These are phyloP conservation scores for Solanum lignicaule DNA, from an alignment of 257 asterid species.

Conservation along the genomic window DNA sequence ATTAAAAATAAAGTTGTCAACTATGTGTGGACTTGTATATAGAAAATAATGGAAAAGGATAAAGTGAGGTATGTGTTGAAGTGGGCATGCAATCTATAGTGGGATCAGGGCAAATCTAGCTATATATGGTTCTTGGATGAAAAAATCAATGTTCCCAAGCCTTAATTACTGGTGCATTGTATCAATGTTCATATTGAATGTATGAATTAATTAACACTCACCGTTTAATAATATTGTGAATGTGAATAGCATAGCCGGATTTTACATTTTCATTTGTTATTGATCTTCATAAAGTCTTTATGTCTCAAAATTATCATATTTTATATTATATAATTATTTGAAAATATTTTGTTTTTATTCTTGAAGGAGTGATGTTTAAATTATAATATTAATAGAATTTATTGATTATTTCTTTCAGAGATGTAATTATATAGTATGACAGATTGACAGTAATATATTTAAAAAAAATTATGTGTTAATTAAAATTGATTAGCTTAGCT, in stretches of 20 bases:
- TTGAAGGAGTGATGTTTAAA: not conserved
- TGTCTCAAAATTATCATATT: too few relatives aligned
- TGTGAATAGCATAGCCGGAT: too few relatives aligned
- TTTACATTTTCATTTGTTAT: not conserved
- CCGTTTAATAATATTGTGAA: too few relatives aligned
- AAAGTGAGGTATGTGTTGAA: not conserved
- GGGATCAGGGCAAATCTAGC: not conserved
- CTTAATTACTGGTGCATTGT: not conserved
- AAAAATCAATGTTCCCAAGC: not conserved
- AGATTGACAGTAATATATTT: too few relatives aligned
- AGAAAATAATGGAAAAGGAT: not conserved
- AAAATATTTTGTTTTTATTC: too few relatives aligned
- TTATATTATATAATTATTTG: too few relatives aligned
- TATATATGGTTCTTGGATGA: not conserved
- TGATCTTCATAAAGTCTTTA: too few relatives aligned
- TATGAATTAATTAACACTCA: not conserved
- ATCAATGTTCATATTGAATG: not conserved
- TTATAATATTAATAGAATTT: too few relatives aligned
- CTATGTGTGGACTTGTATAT: not conserved
- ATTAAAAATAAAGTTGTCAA: not conserved
- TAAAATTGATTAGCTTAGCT: not conserved
- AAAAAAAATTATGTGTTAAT: not conserved
- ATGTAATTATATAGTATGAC: too few relatives aligned
- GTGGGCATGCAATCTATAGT: not conserved
- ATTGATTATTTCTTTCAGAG: too few relatives aligned